Percentiles rank a stretch among this genome's conserved stretches.
Conservation (phyloP, 139 green algal genomes). For the Chlamydomonas schloesseri region DNA sequence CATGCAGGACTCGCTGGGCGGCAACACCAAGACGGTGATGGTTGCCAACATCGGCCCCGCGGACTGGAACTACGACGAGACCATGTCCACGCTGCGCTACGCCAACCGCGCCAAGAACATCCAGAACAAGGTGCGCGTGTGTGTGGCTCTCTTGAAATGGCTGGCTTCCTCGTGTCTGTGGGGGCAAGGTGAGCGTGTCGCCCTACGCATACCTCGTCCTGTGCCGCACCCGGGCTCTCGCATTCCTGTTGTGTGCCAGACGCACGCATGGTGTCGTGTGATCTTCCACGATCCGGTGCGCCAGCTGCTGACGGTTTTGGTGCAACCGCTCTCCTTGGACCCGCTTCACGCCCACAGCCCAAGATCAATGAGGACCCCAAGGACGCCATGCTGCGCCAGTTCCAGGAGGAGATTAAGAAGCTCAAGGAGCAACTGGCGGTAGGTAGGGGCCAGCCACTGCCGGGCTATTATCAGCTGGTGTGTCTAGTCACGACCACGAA, state of each 20-base stretch:
- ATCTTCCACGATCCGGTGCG: too few relatives aligned
- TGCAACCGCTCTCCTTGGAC: neutral
- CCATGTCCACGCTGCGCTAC: constrained; percentile 83
- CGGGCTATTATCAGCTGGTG: too few relatives aligned
- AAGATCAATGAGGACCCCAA: constrained; percentile 91
- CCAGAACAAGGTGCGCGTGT: constrained; percentile 88
- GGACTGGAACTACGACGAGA: constrained; percentile 91
- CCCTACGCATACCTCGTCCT: too few relatives aligned
- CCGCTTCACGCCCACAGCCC: neutral
- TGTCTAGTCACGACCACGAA: too few relatives aligned
- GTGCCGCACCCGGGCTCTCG: too few relatives aligned
- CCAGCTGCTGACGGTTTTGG: neutral
- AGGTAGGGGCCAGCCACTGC: too few relatives aligned
- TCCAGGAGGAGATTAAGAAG: constrained; percentile 90
- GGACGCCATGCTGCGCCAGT: constrained; percentile 87
- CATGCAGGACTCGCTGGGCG: constrained; percentile 75
- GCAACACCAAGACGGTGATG: constrained; percentile 93
- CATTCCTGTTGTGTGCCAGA: too few relatives aligned
- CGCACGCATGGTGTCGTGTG: too few relatives aligned
- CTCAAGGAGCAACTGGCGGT: constrained; percentile 79
- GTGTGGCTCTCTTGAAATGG: too few relatives aligned
- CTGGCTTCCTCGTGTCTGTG: too few relatives aligned
- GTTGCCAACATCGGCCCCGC: constrained; percentile 86
- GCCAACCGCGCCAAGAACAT: constrained; percentile 92
- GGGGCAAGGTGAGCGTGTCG: too few relatives aligned